Conservation (phyloP, 2,329 filamentous ascomycete genomes). For the Alternaria tenuissima region DNA sequence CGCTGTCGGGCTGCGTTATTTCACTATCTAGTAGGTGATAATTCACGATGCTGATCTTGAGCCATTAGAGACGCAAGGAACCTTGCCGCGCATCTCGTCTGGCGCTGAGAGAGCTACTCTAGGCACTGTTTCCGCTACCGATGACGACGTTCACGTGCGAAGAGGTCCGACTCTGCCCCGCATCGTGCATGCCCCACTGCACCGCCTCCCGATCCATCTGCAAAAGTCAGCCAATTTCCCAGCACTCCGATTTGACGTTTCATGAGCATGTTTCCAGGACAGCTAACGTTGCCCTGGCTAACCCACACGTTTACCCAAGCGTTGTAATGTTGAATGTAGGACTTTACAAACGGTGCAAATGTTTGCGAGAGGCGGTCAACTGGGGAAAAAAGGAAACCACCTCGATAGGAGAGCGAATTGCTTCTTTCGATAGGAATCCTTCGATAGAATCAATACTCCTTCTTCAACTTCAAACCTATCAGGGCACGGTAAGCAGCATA, state of each 20-base stretch:
- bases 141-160: slow-evolving; percentile 27
- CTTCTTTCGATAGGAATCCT: not conserved
- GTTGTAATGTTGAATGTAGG: not conserved
- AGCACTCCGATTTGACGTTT: not conserved
- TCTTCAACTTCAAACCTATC: not conserved
- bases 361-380: not conserved
- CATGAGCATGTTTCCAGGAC: not conserved
- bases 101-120: slow-evolving; percentile 3
- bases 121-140: slow-evolving; percentile 8
- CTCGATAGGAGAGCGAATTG: not conserved
- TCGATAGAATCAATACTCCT: not conserved
- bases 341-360: not conserved
- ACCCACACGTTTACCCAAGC: not conserved
- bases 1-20: slow-evolving; percentile 15
- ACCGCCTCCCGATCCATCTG: not conserved
- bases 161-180: slow-evolving; percentile 22
- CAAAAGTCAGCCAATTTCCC: slow-evolving; percentile 1
- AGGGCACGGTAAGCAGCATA: not conserved
- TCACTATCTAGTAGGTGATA: not conserved
- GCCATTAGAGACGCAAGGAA: slow-evolving; percentile 9
- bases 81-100: slow-evolving; percentile 12
- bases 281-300: not conserved
- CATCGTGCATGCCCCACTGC: slow-evolving; percentile 20
- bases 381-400: not conserved
- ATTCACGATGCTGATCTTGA: slow-evolving; percentile 6